Evolutionary conservation across 1,284 basidiomycete species (phyloP).

Genomic region (Xanthoconium separans): DNA sequence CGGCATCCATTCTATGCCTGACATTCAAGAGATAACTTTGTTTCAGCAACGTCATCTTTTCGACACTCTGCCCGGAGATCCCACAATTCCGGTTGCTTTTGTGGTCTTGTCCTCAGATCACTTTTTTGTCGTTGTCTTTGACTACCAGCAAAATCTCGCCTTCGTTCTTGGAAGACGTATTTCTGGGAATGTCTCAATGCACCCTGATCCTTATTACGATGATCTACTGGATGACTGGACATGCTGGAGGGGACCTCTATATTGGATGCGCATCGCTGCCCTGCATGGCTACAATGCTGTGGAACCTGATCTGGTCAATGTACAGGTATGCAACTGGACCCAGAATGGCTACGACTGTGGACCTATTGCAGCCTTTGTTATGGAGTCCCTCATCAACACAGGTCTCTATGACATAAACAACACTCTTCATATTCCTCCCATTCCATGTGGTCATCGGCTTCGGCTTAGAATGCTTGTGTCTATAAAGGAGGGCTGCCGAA

Average conservation of each 20-base stretch:
- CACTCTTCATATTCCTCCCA: not conserved
- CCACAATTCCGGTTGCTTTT: not conserved
- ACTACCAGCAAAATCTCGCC: not conserved
- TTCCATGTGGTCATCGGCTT: not conserved
- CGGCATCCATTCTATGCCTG: not conserved
- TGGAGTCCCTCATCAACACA: not conserved
- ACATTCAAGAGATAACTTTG: not conserved
- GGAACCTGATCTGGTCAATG: not conserved
- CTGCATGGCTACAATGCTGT: not conserved
- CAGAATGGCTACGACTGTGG: not conserved
- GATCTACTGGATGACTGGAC: not conserved
- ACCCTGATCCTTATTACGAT: not conserved
- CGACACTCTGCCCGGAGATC: not conserved
- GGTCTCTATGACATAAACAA: not conserved
- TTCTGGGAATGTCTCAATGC: not conserved
- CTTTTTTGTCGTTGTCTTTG: not conserved
- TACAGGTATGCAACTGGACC: not conserved
- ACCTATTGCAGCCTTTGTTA: not conserved
- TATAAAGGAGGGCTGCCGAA: not conserved
- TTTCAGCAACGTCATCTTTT: not conserved
- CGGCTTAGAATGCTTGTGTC: not conserved
- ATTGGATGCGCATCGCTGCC: not conserved
- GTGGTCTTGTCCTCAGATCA: not conserved
- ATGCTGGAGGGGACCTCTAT: not conserved
- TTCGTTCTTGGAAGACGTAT: not conserved